Evolutionary conservation across 1,284 basidiomycete species (phyloP), one percentile per base, ranked within the genome.

Genomic region (Inonotus obliquus): DNA sequence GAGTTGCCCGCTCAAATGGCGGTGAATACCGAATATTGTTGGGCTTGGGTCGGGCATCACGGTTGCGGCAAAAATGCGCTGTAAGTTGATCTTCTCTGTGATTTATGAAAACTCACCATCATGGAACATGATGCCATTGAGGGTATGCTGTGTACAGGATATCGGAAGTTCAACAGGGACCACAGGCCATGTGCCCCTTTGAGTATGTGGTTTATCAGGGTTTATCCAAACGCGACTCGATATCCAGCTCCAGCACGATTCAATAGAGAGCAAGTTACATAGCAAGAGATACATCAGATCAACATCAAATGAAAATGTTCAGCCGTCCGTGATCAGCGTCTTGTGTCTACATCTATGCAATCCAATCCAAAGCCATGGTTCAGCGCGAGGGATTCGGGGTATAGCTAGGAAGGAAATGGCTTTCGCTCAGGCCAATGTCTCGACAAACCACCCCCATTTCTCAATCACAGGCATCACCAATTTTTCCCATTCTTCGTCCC

Each of bases 391-490:
- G 14, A 45, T 4, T 32, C 4, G 4, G 32, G 4, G 41, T n/a
- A 44, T n/a, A 44, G 41, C 17, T 7, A 44, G n/a, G 13, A 21
- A 7, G 7, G 41, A 44, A 44, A 21, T 5, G 41, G 5, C 7
- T 7, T n/a, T 17, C 41, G 41, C 41, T 45, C 25, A 49, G n/a
- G 21, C 23, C 48, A 49, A 17, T 2, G 23, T 65, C 49, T 73
- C 69, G 3, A 79, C 75, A 63, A 89, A 92, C 21, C 65, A 74
- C 2, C 86, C 89, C 90, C 90, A 92, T 62, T 82, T 84, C 69
- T 88, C 82, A 56, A 92, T 81, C 7, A 91, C 82, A 48, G 87
- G 87, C 67, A 82, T 83, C 41, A 92, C 87, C 32, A 92, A 77
- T 17, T 72, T 64, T 58, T 91, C 86, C 85, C 86, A 92, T 73